phyloP scores from a whole-genome alignment of 192 early-diverging fungal species.

The Backusella sp. region DNA sequence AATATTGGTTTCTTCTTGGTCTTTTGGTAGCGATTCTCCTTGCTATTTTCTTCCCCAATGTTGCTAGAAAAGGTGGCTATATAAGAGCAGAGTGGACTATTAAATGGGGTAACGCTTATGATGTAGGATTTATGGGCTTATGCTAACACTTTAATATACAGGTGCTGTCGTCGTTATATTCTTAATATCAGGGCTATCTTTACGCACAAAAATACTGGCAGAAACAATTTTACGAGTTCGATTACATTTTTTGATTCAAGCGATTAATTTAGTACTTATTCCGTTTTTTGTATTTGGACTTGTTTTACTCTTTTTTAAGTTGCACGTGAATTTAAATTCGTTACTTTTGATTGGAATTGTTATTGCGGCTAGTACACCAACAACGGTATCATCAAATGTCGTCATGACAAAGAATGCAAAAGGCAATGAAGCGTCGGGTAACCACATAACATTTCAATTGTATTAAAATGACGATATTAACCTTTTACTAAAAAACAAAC shows the following conservation, averaged over 20 bases:
- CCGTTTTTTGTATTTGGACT: constrained; percentile 62
- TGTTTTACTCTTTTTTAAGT: constrained; percentile 46
- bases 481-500: background rate
- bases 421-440: constrained; percentile 60
- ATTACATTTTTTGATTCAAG: constrained; percentile 61
- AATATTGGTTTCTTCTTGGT: constrained; percentile 61
- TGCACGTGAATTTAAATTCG: constrained; percentile 43
- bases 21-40: constrained; percentile 59
- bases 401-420: constrained; percentile 70
- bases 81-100: constrained; percentile 61
- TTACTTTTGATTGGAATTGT: constrained; percentile 61
- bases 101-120: constrained; percentile 51
- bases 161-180: constrained; percentile 38
- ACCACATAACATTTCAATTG: background rate
- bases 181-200: constrained; percentile 35
- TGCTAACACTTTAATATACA: background rate
- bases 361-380: constrained; percentile 61
- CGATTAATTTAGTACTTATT: constrained; percentile 55
- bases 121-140: too few species aligned
- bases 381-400: constrained; percentile 74
- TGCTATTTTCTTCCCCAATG: constrained; percentile 54
- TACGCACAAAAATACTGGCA: constrained; percentile 29
- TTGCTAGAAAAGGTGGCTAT: constrained; percentile 55
- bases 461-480: background rate
- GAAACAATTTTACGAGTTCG: constrained; percentile 36